Base-by-base conservation (phyloP, 164 flowering plant species). In the Aristolochia fimbriata region DNA sequence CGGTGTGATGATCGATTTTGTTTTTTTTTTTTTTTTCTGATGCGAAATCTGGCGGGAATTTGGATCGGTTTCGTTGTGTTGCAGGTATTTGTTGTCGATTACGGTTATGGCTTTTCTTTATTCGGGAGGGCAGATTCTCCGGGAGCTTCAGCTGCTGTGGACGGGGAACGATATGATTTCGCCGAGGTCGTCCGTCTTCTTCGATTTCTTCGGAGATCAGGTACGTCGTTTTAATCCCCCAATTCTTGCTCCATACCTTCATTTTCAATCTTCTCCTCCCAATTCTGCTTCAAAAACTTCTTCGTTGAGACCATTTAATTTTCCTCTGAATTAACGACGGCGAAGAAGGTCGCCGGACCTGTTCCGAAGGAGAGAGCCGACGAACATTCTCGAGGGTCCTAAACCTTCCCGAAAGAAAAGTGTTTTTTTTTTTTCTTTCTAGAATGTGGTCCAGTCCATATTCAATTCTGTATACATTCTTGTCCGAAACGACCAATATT, bases 141-240 rank as follows among this genome's bases (percentile, higher is more conserved):
- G 79, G 13, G 83, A 87, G n/a, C 31, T 76, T 47, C 78, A 79
- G 24, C 79, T 76, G 55, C 57, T 83, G 5, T 71, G 67, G 4
- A 79, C 86, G 16, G 82, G 85, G 21, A 79, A 58, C 63, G 43
- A 57, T 14, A 0, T 74, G 21, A 14, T 89, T 24, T 30, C 77
- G 1, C 68, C 30, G 8, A 57, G 65, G 33, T 70, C 56, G 3
- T 58, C 73, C 8, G 68, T 63, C 12, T 43, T 69, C 27, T 7
- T 80, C 16, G 88, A 80, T 63, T 92, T 92, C 59, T 22, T 72
- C 12, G 98, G 93, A 0, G 96, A 92, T 78, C 98, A 92, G 95
- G 98, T 85, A 14, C 0, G 69, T 69, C 1, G 47, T 30, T 25
- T 31, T 6, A 31, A 14, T 14, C 14, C 55, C n/a, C 14, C 55